These are phyloP conservation scores for Fagopyrum homotropicum DNA, from an alignment of 148 eudicot genomes.

Conservation along the genomic window DNA sequence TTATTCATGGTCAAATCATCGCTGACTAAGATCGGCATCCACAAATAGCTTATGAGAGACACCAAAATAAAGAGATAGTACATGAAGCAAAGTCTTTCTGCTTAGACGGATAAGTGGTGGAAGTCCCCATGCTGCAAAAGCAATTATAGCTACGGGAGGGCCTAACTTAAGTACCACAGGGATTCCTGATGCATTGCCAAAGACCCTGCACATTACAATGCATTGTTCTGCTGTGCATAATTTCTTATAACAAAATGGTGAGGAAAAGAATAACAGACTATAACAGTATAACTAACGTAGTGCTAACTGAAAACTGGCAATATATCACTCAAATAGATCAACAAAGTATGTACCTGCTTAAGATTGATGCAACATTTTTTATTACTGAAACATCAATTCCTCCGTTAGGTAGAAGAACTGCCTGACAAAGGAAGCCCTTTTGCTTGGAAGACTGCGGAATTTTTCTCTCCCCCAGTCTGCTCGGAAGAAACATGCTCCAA, in stretches of 20 bases:
- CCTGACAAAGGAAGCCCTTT: slow-evolving; percentile 37
- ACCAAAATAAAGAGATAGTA: slow-evolving; percentile 13
- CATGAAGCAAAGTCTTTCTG: slow-evolving; percentile 33
- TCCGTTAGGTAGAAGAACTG: slow-evolving; percentile 42
- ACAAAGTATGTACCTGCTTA: slow-evolving; percentile 37
- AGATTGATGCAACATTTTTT: slow-evolving; percentile 31
- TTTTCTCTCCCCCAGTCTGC: slow-evolving; percentile 17
- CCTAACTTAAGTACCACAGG: slow-evolving; percentile 39
- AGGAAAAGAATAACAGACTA: not conserved
- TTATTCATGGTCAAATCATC: not conserved
- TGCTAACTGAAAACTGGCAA: not conserved
- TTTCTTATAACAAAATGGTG: not conserved
- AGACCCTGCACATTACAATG: slow-evolving; percentile 39
- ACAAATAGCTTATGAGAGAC: not conserved
- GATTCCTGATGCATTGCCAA: slow-evolving; percentile 36
- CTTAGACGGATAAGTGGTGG: slow-evolving; percentile 36
- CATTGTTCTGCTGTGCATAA: not conserved
- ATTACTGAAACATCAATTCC: slow-evolving; percentile 36
- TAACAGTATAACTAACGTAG: not conserved
- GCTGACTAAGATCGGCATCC: not conserved
- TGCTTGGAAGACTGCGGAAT: slow-evolving; percentile 23
- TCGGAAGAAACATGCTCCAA: slow-evolving; percentile 35
- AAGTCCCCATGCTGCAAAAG: slow-evolving; percentile 54
- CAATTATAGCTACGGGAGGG: slow-evolving; percentile 42
- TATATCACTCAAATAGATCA: not conserved